Percentiles rank a stretch among this genome's conserved stretches.
phyloP scores from a whole-genome alignment of 345 rosid genomes.

The Mercurialis annua region DNA sequence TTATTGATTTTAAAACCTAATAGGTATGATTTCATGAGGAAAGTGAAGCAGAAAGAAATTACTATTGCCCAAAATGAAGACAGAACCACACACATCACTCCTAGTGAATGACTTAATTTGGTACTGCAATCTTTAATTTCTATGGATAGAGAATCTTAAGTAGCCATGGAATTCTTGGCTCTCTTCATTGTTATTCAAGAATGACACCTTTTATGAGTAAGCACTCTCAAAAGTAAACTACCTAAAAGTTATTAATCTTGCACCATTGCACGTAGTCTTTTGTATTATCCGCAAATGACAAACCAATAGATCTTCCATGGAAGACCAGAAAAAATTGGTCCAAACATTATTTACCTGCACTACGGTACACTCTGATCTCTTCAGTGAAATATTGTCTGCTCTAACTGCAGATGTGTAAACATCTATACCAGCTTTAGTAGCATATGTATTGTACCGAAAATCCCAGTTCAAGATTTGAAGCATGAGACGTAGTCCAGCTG shows the following conservation, averaged over 20 bases:
- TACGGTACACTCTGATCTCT: conserved; percentile 62
- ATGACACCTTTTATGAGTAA: not conserved
- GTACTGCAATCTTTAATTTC: not conserved
- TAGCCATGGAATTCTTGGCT: not conserved
- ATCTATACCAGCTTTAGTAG: conserved; percentile 43
- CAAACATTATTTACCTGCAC: conserved; percentile 63
- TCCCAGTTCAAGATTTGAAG: conserved; percentile 95
- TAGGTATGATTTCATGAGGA: not conserved
- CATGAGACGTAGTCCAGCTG: conserved; percentile 79
- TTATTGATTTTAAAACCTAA: not conserved
- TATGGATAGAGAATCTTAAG: not conserved
- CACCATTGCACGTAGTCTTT: not conserved
- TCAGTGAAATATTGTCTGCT: conserved; percentile 44
- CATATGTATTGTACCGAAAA: conserved; percentile 48
- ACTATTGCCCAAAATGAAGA: not conserved
- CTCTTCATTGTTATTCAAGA: not conserved
- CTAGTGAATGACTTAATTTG: not conserved
- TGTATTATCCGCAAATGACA: not conserved
- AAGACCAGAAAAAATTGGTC: conserved; percentile 14
- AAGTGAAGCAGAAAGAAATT: not conserved
- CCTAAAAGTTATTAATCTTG: not conserved
- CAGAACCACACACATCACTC: not conserved
- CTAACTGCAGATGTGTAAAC: conserved; percentile 58
- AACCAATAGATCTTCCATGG: conserved; percentile 7
- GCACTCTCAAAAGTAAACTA: conserved; percentile 3